These are phyloP conservation scores for Venturia oleaginea DNA, from an alignment of 2,329 filamentous ascomycete species.

Conservation along the genomic window DNA sequence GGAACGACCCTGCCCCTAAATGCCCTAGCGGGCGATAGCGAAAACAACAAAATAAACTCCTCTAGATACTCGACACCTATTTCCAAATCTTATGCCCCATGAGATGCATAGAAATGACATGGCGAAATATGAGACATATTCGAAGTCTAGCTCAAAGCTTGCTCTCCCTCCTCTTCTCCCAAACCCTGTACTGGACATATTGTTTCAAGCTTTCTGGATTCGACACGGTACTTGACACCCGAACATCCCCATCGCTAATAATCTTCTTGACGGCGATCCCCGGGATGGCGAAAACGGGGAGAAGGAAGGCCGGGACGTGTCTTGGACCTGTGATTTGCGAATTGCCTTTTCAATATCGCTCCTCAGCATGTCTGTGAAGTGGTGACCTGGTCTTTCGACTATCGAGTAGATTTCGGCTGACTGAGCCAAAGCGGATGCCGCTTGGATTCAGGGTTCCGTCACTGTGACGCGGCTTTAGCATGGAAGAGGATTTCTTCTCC, in stretches of 20 bases:
- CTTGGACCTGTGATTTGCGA: conserved; percentile 21
- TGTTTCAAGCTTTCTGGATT: conserved; percentile 11
- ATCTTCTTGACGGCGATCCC: conserved; percentile 36
- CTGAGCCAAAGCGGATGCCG: conserved; percentile 38
- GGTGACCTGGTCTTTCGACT: conserved; percentile 28
- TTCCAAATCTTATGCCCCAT: too few relatives aligned
- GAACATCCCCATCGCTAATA: conserved; percentile 11
- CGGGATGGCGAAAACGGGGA: conserved; percentile 32
- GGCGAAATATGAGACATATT: too few relatives aligned
- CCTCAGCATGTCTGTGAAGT: conserved; percentile 21
- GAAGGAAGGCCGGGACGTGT: conserved; percentile 34
- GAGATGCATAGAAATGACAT: too few relatives aligned
- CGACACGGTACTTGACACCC: conserved; percentile 12
- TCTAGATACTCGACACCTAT: too few relatives aligned
- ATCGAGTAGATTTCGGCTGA: conserved; percentile 40
- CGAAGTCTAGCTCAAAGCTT: background rate
- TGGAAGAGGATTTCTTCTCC: background rate
- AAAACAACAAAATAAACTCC: too few relatives aligned
- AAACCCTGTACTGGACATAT: background rate
- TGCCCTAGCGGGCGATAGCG: background rate
- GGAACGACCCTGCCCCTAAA: background rate
- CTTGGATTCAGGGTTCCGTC: conserved; percentile 41
- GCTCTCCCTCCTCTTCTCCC: background rate
- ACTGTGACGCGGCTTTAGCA: conserved; percentile 16
- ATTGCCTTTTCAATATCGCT: conserved; percentile 22